These are phyloP conservation scores for Phytophthora kernoviae DNA, from an alignment of 352 stramenopile genomes.

Conservation along the genomic window DNA sequence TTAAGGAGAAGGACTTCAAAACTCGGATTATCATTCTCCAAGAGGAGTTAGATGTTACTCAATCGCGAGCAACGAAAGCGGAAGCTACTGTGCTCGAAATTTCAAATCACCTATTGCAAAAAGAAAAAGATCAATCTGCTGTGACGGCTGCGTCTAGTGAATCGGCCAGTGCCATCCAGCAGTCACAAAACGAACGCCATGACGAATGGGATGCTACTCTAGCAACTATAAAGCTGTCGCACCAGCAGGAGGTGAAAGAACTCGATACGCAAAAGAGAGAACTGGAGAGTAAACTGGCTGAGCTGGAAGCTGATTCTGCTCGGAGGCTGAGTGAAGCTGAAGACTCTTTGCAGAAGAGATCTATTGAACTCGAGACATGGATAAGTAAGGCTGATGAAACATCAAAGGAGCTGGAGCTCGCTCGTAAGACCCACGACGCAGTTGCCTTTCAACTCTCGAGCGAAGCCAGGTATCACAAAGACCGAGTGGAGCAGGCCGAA, in stretches of 20 bases:
- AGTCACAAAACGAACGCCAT: slow-evolving; percentile 19
- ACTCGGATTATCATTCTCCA: slow-evolving; percentile 35
- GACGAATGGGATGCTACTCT: slow-evolving; percentile 20
- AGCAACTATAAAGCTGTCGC: slow-evolving; percentile 7
- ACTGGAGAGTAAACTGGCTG: slow-evolving; percentile 12
- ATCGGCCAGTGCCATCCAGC: slow-evolving; percentile 5
- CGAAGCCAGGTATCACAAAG: slow-evolving; percentile 37
- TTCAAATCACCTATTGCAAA: slow-evolving; percentile 28
- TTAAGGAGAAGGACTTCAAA: slow-evolving; percentile 36
- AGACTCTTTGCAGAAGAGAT: slow-evolving; percentile 13
- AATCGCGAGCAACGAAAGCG: slow-evolving; percentile 25
- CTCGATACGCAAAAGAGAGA: slow-evolving; percentile 17
- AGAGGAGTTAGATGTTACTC: slow-evolving; percentile 22
- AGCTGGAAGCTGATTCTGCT: slow-evolving; percentile 13
- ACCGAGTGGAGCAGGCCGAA: slow-evolving; percentile 37
- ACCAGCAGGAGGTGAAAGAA: slow-evolving; percentile 26
- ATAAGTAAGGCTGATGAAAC: slow-evolving; percentile 9
- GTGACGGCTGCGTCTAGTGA: slow-evolving; percentile 10
- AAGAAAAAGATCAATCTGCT: slow-evolving; percentile 31
- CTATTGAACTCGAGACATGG: slow-evolving; percentile 19
- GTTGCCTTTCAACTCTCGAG: slow-evolving; percentile 19
- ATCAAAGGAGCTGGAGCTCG: slow-evolving; percentile 20
- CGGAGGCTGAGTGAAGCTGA: slow-evolving; percentile 24
- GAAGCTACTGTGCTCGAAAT: slow-evolving; percentile 36
- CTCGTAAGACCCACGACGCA: slow-evolving; percentile 21